Base-by-base conservation (phyloP, 805 yeast species). In the Nakazawaea pomicola region DNA sequence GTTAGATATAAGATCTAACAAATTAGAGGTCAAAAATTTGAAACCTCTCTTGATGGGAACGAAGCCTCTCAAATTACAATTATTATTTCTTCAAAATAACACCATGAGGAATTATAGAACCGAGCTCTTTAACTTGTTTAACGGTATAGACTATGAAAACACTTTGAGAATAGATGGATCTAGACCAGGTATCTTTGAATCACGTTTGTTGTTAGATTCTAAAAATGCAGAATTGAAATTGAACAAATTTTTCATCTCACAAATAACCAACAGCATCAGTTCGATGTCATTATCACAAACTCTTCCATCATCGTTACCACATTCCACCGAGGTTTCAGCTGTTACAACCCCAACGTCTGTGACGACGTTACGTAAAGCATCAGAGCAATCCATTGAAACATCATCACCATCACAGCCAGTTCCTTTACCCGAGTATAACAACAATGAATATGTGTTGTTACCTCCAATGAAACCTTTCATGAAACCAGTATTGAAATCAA, bases 181-280 rank as follows among this genome's bases (percentile, higher is more conserved):
- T 3, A 56, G 72, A 40, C 83, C 83, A 0, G 82, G 83, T 1
- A 74, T 77, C 41, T 74, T 77, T 57, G 83, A 77, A 56, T 66
- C 74, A 16, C 71, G 82, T 24, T 53, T 76, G 49, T 56, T 77
- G 21, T 59, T 76, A 38, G 81, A 75, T 47, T 60, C 69, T 2
- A 76, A 71, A 46, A 61, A 64, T 18, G 73, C 80, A 1, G 60
- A 63, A 39, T 56, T 65, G 49, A 61, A 60, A 31, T 61, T 73
- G 40, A 68, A 68, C 43, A 67, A 64, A 41, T 72, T 60, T 42
- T 45, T 64, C 40, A 63, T 63, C 14, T 55, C 54, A 39, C 57
- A 56, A 40, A 62, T 63, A 60, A 55, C 67, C 2, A 64, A 62
- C 28, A 61, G 65, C 44, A 62, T 63, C 6, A 60, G 65, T 3